Percentiles rank a stretch among this genome's conserved stretches.
Conservation (phyloP, 2,329 filamentous ascomycete genomes). For the Nigrospora oryzae region DNA sequence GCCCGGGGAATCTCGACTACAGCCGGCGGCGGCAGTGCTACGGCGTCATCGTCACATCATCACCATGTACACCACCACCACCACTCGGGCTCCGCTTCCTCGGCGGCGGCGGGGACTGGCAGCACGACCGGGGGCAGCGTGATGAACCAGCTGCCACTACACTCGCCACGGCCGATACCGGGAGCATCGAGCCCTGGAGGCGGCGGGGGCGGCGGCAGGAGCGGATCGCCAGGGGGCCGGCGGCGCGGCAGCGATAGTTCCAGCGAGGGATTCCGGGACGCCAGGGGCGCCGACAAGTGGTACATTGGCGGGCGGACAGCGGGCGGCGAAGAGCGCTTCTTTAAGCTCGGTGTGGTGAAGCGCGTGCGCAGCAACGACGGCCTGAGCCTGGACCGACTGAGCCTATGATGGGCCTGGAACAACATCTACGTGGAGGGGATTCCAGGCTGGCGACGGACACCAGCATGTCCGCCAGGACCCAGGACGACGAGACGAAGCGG, state of each 20-base stretch:
- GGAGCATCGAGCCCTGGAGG: neutral
- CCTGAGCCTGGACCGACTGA: constrained; percentile 66
- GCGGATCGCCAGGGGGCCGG: constrained; percentile 16
- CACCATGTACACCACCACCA: neutral
- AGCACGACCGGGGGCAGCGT: constrained; percentile 11
- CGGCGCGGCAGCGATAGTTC: constrained; percentile 68
- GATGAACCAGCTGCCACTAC: constrained; percentile 21
- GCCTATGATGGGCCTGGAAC: constrained; percentile 42
- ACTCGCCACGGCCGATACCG: constrained; percentile 20
- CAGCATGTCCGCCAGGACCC: no score
- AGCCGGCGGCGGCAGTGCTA: constrained; percentile 1
- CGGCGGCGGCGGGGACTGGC: neutral
- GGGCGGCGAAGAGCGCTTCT: constrained; percentile 71
- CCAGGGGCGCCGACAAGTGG: constrained; percentile 67
- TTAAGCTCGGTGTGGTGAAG: constrained; percentile 70
- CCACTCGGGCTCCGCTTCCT: constrained; percentile 7
- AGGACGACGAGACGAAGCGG: no score
- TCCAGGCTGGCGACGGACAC: no score
- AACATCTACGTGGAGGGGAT: no score
- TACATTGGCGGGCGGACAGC: constrained; percentile 74
- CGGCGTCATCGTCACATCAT: neutral
- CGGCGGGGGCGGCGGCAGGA: no score
- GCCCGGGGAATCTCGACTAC: constrained; percentile 14
- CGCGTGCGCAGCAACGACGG: constrained; percentile 66
- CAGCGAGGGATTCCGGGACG: constrained; percentile 68